Evolutionary conservation across 352 stramenopile genomes (phyloP), one percentile per base, ranked within the genome.

Genomic region (Thraustochytrium striatum): DNA sequence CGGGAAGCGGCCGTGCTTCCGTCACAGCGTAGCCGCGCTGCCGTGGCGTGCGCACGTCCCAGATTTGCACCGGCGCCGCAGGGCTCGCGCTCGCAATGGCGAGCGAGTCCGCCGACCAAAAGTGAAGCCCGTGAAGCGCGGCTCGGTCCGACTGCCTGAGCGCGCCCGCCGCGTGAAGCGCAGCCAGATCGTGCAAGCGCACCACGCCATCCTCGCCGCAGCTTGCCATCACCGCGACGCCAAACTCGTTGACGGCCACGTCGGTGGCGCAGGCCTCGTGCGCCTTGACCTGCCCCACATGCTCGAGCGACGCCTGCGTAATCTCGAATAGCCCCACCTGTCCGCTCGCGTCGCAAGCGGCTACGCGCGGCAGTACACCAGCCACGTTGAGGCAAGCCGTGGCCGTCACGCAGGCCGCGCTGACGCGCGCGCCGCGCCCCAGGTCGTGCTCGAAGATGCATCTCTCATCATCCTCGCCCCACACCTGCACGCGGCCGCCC

Each of bases 401-500:
- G n/a, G n/a, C n/a, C n/a, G n/a, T n/a, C 30, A 70, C 59, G 38
- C 36, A 38, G 0, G 53, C 21, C 36, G 36, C 36, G 7, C 35
- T 44, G 3, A 70, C 41, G 35, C 36, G 13, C 7, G 16, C 59
- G 41, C n/a, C n/a, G n/a, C n/a, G n/a, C n/a, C 41, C 41, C 59
- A 70, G 50, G 33, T 9, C 25, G 0, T 70, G 30, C 13, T 70
- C n/a, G 35, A 38, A 33, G 11, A 75, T 75, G 44, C n/a, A 43
- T 8, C 5, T 7, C 0, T 9, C 25, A 43, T 75, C 52, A 25
- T 75, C 52, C 36, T 75, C 65, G 65, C 65, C 65, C n/a, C 35
- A 75, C 28, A 75, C 36, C 52, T 75, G 44, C 5, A 75, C 43
- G 50, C 44, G 52, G 5, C 65, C 65, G 8, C 9, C n/a, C 43